Evolutionary conservation across 139 green algal genomes (phyloP), one percentile per base, ranked within the genome.

Genomic region (Chlorella sp.): DNA sequence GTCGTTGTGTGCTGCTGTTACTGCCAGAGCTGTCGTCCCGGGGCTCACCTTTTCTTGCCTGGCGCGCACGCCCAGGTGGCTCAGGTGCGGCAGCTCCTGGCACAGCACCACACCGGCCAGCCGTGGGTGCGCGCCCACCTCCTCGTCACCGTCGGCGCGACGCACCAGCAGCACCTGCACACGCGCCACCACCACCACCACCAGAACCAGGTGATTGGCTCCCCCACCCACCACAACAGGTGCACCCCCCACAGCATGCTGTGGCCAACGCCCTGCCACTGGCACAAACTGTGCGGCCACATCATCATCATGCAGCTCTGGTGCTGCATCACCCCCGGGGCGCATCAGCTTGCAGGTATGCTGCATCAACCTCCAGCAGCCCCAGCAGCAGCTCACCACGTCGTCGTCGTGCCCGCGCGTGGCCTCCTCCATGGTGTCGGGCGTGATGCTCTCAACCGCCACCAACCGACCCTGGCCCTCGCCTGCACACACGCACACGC

Each of bases 1-100:
- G n/a, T n/a, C n/a, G n/a, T n/a, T n/a, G n/a, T n/a, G n/a, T n/a
- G n/a, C n/a, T n/a, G n/a, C n/a, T n/a, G n/a, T n/a, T n/a, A n/a
- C n/a, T n/a, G n/a, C n/a, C n/a, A n/a, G n/a, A n/a, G n/a, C n/a
- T n/a, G n/a, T n/a, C n/a, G n/a, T n/a, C n/a, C n/a, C n/a, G 31
- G 3, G 3, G 27, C 77, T 68, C 71, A 84, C 79, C 75, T 71
- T 33, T 81, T 98, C 94, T 85, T 99, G 95, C 6, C 95, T 72
- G 0, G 95, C 91, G 5, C 95, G 82, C 70, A 99, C 93, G 22
- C 90, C 95, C 49, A 99, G 85, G 74, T 99, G 95, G 65, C 75
- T 91, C 1, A 99, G 86, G 80, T 98, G 95, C 20, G 95, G 95
- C 82, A 99, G 83, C 73, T 93, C 89, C 63, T 97, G 93, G 27